phyloP scores from a whole-genome alignment of 2,329 filamentous ascomycete genomes.

The Ophiostoma triangulosporum region DNA sequence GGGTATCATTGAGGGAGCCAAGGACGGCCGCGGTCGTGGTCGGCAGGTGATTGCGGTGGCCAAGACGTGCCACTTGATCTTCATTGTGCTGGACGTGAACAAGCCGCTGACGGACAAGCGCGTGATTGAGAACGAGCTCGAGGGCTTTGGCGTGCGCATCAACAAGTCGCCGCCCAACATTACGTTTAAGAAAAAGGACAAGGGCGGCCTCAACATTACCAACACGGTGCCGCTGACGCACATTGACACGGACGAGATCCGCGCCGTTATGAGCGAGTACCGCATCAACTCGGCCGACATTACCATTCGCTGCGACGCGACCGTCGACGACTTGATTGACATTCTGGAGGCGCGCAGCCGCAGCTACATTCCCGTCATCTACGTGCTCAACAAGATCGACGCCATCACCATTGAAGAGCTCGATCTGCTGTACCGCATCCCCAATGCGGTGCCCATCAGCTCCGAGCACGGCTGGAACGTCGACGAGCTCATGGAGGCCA shows the following conservation, averaged over 20 bases:
- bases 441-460: conserved; percentile 92
- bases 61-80: conserved; percentile 97
- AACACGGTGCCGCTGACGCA: conserved; percentile 83
- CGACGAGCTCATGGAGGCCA: conserved; percentile 89
- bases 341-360: conserved; percentile 86
- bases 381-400: conserved; percentile 98
- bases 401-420: conserved; percentile 95
- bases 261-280: conserved; percentile 95
- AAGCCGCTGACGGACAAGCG: conserved; percentile 96
- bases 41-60: conserved; percentile 97
- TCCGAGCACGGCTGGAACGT: conserved; percentile 97
- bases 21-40: conserved; percentile 94
- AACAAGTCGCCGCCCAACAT: conserved; percentile 98
- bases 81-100: conserved; percentile 96
- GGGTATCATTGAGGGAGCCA: conserved; percentile 96
- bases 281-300: conserved; percentile 94
- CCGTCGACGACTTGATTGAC: conserved; percentile 93
- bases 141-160: conserved; percentile 94
- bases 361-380: conserved; percentile 97
- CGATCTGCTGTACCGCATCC: conserved; percentile 89
- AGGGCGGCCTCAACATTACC: conserved; percentile 93
- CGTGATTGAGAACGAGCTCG: conserved; percentile 85
- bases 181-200: conserved; percentile 99
- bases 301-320: conserved; percentile 93
- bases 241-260: conserved; percentile 93